phyloP scores from a whole-genome alignment of 2,329 filamentous ascomycete species.

The Aspergillus pseudotamarii region DNA sequence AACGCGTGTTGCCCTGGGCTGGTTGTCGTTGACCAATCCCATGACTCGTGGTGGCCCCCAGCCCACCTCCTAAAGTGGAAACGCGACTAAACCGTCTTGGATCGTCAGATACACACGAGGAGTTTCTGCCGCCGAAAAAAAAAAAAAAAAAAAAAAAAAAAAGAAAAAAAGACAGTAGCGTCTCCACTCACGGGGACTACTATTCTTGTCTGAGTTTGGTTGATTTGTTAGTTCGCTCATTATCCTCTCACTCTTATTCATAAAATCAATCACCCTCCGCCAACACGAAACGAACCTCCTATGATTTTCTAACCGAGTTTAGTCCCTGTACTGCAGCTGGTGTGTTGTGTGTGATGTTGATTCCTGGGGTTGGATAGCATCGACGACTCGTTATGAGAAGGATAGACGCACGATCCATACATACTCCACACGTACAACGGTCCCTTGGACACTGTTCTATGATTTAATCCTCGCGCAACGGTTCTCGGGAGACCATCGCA shows the following conservation, averaged over 20 bases:
- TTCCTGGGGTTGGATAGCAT: not conserved
- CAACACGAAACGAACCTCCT: not conserved
- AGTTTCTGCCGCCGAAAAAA: not conserved
- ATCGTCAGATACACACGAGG: not conserved
- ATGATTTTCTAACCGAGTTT: not conserved
- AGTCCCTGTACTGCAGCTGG: not conserved
- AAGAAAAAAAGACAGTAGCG: not conserved
- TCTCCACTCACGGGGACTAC: not conserved
- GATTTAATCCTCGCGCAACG: not conserved
- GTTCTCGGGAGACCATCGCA: constrained; percentile 46
- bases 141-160: not conserved
- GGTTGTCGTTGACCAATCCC: not conserved
- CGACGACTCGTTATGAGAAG: not conserved
- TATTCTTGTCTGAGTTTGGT: not conserved
- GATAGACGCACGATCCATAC: not conserved
- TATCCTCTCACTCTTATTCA: constrained; percentile 2
- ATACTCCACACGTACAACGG: not conserved
- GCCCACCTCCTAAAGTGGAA: not conserved
- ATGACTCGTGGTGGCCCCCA: not conserved
- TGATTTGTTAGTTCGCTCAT: not conserved
- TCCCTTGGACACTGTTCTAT: constrained; percentile 3
- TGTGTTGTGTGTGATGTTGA: not conserved
- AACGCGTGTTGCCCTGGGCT: constrained; percentile 12
- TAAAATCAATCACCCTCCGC: not conserved
- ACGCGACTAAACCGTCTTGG: not conserved